Conservation (phyloP, 1,139 yeast genomes). For the Candida neerlandica region DNA sequence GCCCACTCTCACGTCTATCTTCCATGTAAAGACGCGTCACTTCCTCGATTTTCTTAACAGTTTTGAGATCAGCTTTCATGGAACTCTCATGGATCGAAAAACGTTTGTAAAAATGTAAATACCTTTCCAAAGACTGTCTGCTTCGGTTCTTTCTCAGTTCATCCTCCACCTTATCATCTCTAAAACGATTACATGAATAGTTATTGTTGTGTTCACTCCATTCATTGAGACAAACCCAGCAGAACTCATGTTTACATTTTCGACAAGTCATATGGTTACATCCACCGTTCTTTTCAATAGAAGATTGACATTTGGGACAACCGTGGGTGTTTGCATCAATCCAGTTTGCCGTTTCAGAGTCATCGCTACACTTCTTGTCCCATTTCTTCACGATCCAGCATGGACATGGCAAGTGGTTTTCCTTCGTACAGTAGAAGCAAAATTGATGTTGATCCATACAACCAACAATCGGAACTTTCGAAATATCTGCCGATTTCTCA, state of each 20-base stretch:
- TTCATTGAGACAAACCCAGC: slow-evolving; percentile 87
- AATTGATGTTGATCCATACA: slow-evolving; percentile 73
- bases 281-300: slow-evolving; percentile 88
- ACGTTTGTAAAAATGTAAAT: slow-evolving; percentile 75
- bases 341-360: slow-evolving; percentile 90
- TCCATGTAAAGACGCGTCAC: slow-evolving; percentile 64
- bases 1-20: slow-evolving; percentile 26
- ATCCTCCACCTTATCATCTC: slow-evolving; percentile 28
- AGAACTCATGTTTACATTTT: slow-evolving; percentile 76
- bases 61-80: slow-evolving; percentile 67
- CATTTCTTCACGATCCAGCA: slow-evolving; percentile 72
- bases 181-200: slow-evolving; percentile 69
- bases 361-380: slow-evolving; percentile 82
- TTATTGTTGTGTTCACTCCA: slow-evolving; percentile 76
- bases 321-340: slow-evolving; percentile 82
- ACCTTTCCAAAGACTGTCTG: slow-evolving; percentile 57
- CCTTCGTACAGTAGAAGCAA: slow-evolving; percentile 76
- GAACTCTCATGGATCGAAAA: slow-evolving; percentile 80
- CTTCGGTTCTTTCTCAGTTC: slow-evolving; percentile 35
- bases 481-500: slow-evolving; percentile 29
- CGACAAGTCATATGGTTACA: slow-evolving; percentile 95
- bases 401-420: slow-evolving; percentile 83
- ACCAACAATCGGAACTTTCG: slow-evolving; percentile 59
- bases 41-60: slow-evolving; percentile 63
- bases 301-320: slow-evolving; percentile 68